Evolutionary conservation across 768 basidiomycete genomes (phyloP).

Genomic region (Fibroporia radiculosa): DNA sequence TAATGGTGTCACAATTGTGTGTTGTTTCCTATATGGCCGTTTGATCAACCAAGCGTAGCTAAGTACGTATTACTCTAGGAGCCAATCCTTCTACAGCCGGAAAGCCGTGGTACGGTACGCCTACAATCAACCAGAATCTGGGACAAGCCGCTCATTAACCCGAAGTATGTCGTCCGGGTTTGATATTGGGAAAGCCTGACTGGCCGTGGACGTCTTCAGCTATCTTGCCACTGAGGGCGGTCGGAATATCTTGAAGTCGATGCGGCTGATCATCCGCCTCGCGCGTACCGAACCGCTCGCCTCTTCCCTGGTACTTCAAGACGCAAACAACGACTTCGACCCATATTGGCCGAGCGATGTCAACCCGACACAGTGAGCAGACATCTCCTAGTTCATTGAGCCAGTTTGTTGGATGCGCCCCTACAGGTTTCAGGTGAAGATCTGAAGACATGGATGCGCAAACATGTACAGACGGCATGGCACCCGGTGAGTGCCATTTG

Average conservation of each 20-base stretch:
- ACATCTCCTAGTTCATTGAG: conserved; percentile 16
- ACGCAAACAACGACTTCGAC: neutral
- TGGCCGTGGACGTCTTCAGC: conserved; percentile 1
- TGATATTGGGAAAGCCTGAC: neutral
- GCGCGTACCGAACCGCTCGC: conserved; percentile 9
- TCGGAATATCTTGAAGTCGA: conserved; percentile 4
- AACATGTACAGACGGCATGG: conserved; percentile 11
- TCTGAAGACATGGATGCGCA: conserved; percentile 13
- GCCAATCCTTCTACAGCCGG: conserved; percentile 6
- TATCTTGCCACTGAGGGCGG: conserved; percentile 11
- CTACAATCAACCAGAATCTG: conserved; percentile 16
- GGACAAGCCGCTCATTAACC: conserved; percentile 21
- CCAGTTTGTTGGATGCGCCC: conserved; percentile 33
- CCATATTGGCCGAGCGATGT: conserved; percentile 11
- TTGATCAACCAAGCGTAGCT: neutral
- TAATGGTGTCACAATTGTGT: conserved; percentile 5
- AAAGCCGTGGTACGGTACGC: conserved; percentile 12
- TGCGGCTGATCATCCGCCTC: conserved; percentile 6
- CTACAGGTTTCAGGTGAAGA: conserved; percentile 16
- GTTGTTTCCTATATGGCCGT: neutral
- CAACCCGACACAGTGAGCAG: conserved; percentile 10
- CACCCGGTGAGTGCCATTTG: conserved; percentile 18
- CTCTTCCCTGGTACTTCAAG: conserved; percentile 1
- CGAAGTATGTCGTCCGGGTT: conserved; percentile 14
- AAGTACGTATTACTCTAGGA: neutral